These are phyloP conservation scores for Murraya koenigii DNA, from an alignment of 345 rosid species.

Conservation along the genomic window DNA sequence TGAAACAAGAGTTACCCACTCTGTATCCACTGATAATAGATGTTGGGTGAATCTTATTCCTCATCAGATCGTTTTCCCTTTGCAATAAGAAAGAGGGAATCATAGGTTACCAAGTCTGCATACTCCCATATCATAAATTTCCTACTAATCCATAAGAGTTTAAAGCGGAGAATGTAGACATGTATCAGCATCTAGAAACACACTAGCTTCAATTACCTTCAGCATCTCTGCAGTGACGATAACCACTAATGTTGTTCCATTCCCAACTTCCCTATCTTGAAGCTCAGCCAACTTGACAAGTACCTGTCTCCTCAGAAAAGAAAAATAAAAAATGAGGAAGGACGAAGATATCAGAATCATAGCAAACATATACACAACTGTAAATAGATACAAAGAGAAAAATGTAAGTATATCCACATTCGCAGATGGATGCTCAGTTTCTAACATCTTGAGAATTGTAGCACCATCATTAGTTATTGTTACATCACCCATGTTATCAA, in stretches of 20 bases:
- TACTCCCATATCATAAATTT: background rate
- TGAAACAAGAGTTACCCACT: slow-evolving; percentile 35
- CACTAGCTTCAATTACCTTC: slow-evolving; percentile 39
- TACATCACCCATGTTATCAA: slow-evolving; percentile 95
- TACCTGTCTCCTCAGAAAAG: slow-evolving; percentile 47
- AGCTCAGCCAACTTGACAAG: slow-evolving; percentile 98
- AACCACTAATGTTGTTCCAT: slow-evolving; percentile 95
- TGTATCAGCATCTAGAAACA: background rate
- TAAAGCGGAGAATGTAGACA: background rate
- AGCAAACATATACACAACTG: background rate
- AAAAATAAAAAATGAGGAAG: background rate
- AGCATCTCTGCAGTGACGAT: slow-evolving; percentile 91
- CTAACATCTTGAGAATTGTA: slow-evolving; percentile 89
- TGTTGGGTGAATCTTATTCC: slow-evolving; percentile 96
- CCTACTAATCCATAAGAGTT: background rate
- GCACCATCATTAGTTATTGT: slow-evolving; percentile 97
- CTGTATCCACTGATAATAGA: slow-evolving; percentile 95
- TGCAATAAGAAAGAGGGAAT: slow-evolving; percentile 28
- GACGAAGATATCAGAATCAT: background rate
- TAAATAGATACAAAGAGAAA: background rate
- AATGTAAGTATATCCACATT: slow-evolving; percentile 43
- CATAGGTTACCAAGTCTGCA: slow-evolving; percentile 4
- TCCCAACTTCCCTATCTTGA: slow-evolving; percentile 97
- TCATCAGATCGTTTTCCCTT: slow-evolving; percentile 95
- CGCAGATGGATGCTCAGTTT: slow-evolving; percentile 98